Evolutionary conservation across 2,329 filamentous ascomycete species (phyloP), one percentile per base, ranked within the genome.

Genomic region (Cadophora malorum): DNA sequence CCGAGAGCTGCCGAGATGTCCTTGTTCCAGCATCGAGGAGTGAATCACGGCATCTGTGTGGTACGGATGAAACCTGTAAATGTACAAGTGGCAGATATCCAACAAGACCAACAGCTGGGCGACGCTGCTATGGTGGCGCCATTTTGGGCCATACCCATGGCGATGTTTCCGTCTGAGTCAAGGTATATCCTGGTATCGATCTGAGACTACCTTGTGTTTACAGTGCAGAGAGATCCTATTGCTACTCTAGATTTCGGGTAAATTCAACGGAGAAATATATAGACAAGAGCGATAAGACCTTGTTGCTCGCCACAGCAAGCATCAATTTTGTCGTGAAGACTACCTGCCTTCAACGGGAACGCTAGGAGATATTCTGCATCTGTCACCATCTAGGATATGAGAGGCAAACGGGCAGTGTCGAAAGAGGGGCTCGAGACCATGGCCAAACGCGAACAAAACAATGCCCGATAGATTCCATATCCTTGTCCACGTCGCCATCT

Each of bases 401-500:
- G 28, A 38, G 16, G 31, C 55, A 58, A 58, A 58, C 28, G 19
- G 5, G 10, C 4, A 12, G 31, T 58, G 19, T 58, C 55, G 21
- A 38, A 33, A 38, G 55, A 38, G 55, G 21, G 55, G 33, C 55
- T 38, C 55, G 31, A 58, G 55, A 58, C 55, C 55, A 58, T 59
- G 12, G 21, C 56, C 56, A 59, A 59, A 59, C 56, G 12, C 56
- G 35, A 45, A 41, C 56, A 59, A 59, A 59, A 59, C 56, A 41
- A 41, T 25, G 21, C 56, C 38, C 21, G 45, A 8, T 59, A 35
- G 56, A 59, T 33, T 21, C n/a, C 21, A 41, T 16, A 45, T 16
- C 56, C 21, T 25, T 2, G 56, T 23, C 33, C 21, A 21, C 33
- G 41, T 35, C 28, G 8, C 19, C 31, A 38, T 38, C 55, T 21